Base-by-base conservation (phyloP, 805 yeast species). In the Starmerella bombi region DNA sequence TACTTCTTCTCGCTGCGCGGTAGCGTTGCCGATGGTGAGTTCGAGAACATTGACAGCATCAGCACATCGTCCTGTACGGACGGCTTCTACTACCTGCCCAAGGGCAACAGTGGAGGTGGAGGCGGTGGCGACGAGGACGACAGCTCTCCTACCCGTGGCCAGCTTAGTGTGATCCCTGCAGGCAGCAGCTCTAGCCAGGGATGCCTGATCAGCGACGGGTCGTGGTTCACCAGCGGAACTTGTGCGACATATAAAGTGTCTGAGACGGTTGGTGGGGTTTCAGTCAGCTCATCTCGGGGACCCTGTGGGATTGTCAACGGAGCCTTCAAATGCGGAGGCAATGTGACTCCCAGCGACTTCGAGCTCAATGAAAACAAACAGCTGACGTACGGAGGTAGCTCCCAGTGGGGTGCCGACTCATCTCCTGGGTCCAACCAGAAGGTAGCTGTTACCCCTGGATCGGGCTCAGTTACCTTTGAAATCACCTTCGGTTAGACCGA, bases 161-260 rank as follows among this genome's bases (percentile, higher is more conserved):
- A 59, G 51, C 54, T 81, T 34, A 67, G 63, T 18, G 38, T 42
- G 39, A 60, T 74, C 12, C 55, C 67, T 16, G 32, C 9, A 12
- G 43, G 33, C 71, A 62, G 32, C 70, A 76, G 43, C 48, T 2
- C 8, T 3, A 21, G 15, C 12, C 5, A 59, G 4, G 94, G 94
- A 8, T 83, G 94, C 60, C 62, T 88, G 43, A 88, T 86, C 53
- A 73, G 80, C 45, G 80, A 74, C 53, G 98, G 98, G 3, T 71
- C 74, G 49, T 86, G 93, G 91, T 82, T 78, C 61, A 56, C 70
- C 4, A 57, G 62, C 31, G 95, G 95, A 1, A 74, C 91, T 0
- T 88, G 96, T 59, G 97, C 95, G 4, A 74, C 79, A 4, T 86
- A 68, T 61, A 67, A 67, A 20, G 51, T 80, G 20, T 53, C 59